Base-by-base conservation (phyloP, 139 green algal species). In the Edaphochlamys debaryana region DNA sequence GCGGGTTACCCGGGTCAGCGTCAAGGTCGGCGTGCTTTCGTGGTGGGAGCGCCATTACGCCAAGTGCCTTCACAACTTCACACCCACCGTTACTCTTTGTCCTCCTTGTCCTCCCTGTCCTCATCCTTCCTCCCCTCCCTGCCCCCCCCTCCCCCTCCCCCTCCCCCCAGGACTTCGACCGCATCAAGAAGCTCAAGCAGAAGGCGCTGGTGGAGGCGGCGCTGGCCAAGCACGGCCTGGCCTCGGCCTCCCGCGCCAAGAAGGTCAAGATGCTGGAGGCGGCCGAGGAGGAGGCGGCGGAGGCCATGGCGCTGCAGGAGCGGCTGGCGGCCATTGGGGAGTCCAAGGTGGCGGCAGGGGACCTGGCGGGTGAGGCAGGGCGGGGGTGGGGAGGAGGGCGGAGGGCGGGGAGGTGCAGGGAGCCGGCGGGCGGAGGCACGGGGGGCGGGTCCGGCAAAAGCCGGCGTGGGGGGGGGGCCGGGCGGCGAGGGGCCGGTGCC, bases 151-250 rank as follows among this genome's bases (percentile, higher is more conserved):
- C 13, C 70, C 30, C 45, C 48, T 4, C 70, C 36, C 19, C 32
- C 25, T 3, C n/a, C 20, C 83, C 91, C 29, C 93, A 97, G 72
- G 96, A 98, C 89, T 98, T 98, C 88, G 90, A 91, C 30, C 86
- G 90, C 66, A 98, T 98, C 83, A 85, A 85, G 45, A n/a, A 74
- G 69, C 76, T 93, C 54, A 88, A 90, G 85, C 86, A 90, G 41
- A 87, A 88, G 60, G 79, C 72, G 81, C 69, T 95, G 79, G 88
- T 98, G 48, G 89, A 96, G 42, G 76, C 78, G 0, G 91, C 94
- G 2, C 91, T 99, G 90, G 63, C 86, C 58, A 96, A 96, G 85
- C 92, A 97, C 79, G 96, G 96, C 34, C 75, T 98, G n/a, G 95
- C 95, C 90, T 88, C 79, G 9, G 29, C 68, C 58, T 87, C 87